phyloP scores from a whole-genome alignment of 2,329 filamentous ascomycete species.

The Fusarium camptoceras region DNA sequence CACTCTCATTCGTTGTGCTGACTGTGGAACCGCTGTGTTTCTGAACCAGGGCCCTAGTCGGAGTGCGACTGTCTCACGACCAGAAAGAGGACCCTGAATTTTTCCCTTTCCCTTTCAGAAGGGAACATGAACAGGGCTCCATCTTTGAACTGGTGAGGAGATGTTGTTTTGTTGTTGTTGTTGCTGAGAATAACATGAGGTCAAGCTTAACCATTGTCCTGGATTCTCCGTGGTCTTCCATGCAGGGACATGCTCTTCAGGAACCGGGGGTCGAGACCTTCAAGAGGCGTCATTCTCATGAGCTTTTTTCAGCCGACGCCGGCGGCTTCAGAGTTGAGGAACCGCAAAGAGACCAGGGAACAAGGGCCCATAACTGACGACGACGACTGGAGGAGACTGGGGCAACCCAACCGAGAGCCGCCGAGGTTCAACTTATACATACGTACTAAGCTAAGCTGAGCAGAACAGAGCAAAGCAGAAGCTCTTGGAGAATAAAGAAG shows the following conservation, averaged over 20 bases:
- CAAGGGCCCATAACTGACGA: slow-evolving; percentile 8
- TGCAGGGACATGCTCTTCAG: slow-evolving; percentile 33
- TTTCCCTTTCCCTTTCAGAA: slow-evolving; percentile 2
- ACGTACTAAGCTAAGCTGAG: slow-evolving; percentile 8
- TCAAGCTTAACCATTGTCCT: slow-evolving; percentile 22
- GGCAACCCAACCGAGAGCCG: slow-evolving; percentile 26
- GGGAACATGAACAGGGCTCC: slow-evolving; percentile 3
- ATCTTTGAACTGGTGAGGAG: not conserved
- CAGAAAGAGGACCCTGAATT: slow-evolving; percentile 41
- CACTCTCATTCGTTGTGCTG: slow-evolving; percentile 32
- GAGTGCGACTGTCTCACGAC: slow-evolving; percentile 44
- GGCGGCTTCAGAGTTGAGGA: slow-evolving; percentile 37
- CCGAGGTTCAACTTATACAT: slow-evolving; percentile 31
- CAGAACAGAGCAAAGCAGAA: no score
- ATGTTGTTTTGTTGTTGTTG: not conserved
- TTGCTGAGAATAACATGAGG: not conserved
- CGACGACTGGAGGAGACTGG: slow-evolving; percentile 19
- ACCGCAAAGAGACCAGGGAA: slow-evolving; percentile 14
- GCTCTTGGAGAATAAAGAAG: slow-evolving; percentile 22
- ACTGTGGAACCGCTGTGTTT: slow-evolving; percentile 41
- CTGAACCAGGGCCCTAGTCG: slow-evolving; percentile 34
- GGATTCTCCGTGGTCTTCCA: slow-evolving; percentile 2
- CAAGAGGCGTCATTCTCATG: slow-evolving; percentile 14
- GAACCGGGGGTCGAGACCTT: slow-evolving; percentile 19
- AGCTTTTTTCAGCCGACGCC: slow-evolving; percentile 23